A percentile compares a stretch with the other conserved stretches of the same genome.
These are phyloP conservation scores for Aureobasidium zeae DNA, from an alignment of 2,329 filamentous ascomycete species.

Conservation along the genomic window DNA sequence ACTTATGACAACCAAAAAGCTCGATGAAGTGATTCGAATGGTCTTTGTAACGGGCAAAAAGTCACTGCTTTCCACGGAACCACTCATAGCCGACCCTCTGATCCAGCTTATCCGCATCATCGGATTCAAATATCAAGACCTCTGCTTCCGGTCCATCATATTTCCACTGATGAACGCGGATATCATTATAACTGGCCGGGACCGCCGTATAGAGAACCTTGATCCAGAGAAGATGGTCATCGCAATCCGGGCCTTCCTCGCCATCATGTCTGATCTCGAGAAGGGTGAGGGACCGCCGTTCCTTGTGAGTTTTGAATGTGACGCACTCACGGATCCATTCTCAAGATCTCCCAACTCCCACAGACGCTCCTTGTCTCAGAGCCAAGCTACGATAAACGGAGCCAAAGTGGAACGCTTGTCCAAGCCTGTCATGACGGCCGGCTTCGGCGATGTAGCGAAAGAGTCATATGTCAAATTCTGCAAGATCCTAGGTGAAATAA, in stretches of 20 bases:
- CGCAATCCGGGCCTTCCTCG: slow-evolving; percentile 86
- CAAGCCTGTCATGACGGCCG: slow-evolving; percentile 48
- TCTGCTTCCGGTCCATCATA: slow-evolving; percentile 87
- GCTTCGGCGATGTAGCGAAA: slow-evolving; percentile 64
- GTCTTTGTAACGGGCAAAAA: slow-evolving; percentile 73
- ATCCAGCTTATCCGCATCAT: slow-evolving; percentile 93
- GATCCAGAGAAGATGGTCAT: slow-evolving; percentile 97
- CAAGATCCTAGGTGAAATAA: slow-evolving; percentile 90
- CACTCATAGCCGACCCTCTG: slow-evolving; percentile 74
- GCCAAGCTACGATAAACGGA: slow-evolving; percentile 28
- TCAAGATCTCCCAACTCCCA: slow-evolving; percentile 28
- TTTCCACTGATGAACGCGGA: slow-evolving; percentile 83
- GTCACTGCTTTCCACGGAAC: slow-evolving; percentile 72
- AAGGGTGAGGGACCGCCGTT: slow-evolving; percentile 79
- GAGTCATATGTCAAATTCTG: slow-evolving; percentile 89
- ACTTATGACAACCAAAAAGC: slow-evolving; percentile 60
- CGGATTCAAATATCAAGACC: slow-evolving; percentile 85
- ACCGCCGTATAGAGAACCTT: slow-evolving; percentile 80
- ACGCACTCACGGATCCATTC: slow-evolving; percentile 34
- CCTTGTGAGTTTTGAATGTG: slow-evolving; percentile 53
- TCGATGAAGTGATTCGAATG: slow-evolving; percentile 82
- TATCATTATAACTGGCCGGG: slow-evolving; percentile 47
- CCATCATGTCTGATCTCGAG: slow-evolving; percentile 87
- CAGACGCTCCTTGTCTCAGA: slow-evolving; percentile 28
- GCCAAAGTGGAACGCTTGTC: slow-evolving; percentile 58